Conservation (phyloP, 768 basidiomycete species). For the Coprinellus aureogranulatus region DNA sequence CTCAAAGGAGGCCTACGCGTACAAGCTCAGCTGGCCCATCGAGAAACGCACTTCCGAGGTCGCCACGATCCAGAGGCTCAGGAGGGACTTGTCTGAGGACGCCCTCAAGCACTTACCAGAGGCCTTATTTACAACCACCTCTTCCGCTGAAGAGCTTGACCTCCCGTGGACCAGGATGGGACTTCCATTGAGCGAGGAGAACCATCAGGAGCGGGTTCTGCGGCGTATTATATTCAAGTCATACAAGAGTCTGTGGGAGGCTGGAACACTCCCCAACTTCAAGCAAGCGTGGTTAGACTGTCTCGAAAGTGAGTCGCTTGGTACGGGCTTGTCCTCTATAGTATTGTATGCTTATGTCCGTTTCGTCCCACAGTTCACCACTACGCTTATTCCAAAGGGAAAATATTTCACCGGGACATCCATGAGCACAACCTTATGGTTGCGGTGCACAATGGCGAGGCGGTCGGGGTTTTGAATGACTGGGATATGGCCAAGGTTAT, state of each 20-base stretch:
- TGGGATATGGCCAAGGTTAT: constrained; percentile 21
- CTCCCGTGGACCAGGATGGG: background rate
- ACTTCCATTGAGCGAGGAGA: background rate
- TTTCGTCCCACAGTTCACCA: constrained; percentile 17
- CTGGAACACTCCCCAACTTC: constrained; percentile 21
- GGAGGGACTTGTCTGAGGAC: background rate
- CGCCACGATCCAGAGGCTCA: background rate
- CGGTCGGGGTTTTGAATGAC: constrained; percentile 24
- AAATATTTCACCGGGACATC: constrained; percentile 29
- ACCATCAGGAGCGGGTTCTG: constrained; percentile 12
- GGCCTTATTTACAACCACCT: background rate
- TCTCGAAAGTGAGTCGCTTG: constrained; percentile 25
- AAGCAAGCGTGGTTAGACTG: constrained; percentile 25
- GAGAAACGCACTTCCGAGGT: background rate
- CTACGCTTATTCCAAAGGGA: constrained; percentile 13
- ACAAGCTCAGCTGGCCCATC: background rate
- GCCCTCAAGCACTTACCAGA: constrained; percentile 1
- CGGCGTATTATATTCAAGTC: constrained; percentile 16
- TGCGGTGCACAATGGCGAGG: background rate
- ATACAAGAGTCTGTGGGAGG: constrained; percentile 22
- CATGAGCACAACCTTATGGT: constrained; percentile 29
- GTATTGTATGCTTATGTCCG: background rate
- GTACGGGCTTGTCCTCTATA: background rate
- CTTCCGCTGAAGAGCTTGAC: background rate
- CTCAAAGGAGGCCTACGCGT: background rate